Evolutionary conservation across 495 filamentous ascomycete species (phyloP), one percentile per base, ranked within the genome.

Genomic region (Aspergillus kassunensis): DNA sequence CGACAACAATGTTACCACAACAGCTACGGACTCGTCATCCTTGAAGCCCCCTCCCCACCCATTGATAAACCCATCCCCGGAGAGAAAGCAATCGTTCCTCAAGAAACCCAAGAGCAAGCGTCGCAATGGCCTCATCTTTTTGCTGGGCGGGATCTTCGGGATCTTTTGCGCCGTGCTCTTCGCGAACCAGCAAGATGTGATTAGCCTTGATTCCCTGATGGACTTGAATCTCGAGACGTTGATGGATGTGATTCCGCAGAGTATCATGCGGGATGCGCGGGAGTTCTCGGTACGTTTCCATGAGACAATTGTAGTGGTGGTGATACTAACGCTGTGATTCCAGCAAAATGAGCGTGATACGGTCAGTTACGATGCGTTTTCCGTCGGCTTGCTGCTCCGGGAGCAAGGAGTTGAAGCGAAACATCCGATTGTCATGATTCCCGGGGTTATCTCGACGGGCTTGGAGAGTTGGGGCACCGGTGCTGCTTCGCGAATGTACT

Each of bases 371-470:
- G 95, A 98, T 75, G 87, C 92, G 8, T 98, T 98, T 61, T 76
- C 90, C 0, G 86, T 96, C 27, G 93, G 93, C 16, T 62, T 95
- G 23, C 86, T 93, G 54, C 82, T 89, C 34, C 82, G 83, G 30
- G 76, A 85, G n/a, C 85, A 96, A 68, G 93, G 93, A 4, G 70
- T 97, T 13, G 60, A 74, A n/a, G 91, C 86, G 6, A 77, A 86
- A 49, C 89, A 96, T 62, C 91, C 93, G 8, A 86, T 97, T 39
- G 85, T 98, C 56, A 96, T 98, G 91, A 84, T 97, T 36, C 93
- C 93, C 8, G 93, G 93, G 0, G 95, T 97, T 7, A 97, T 97
- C 54, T 97, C 93, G 2, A 98, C 93, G 0, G 95, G 95, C 6
- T 76, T 98, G 6, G 93, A 98, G 71, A 93, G 88, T 55, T 98